Evolutionary conservation across 2,329 filamentous ascomycete genomes (phyloP).

Genomic region (Pseudopithomyces chartarum): DNA sequence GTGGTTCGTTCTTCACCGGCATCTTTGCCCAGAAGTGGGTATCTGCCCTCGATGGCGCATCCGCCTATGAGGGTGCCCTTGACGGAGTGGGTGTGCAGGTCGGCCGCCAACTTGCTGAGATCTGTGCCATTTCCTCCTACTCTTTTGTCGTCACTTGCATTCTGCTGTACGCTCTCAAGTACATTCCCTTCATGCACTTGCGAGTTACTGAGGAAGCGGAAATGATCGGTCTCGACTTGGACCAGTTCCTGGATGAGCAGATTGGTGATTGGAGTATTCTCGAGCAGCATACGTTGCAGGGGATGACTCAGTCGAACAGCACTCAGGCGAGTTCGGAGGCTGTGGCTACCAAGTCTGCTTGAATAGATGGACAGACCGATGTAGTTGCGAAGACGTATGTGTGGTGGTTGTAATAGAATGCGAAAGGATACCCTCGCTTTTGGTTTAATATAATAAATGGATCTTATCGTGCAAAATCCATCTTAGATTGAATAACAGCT

Average conservation of each 20-base stretch:
- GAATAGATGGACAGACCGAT: not conserved
- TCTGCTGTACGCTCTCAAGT: conserved; percentile 59
- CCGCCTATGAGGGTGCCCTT: conserved; percentile 53
- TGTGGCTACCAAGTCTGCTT: not conserved
- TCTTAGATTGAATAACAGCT: too few species aligned
- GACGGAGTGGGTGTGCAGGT: conserved; percentile 62
- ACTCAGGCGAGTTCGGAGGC: not conserved
- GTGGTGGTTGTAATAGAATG: not conserved
- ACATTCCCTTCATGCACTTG: conserved; percentile 59
- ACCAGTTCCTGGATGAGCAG: conserved; percentile 63
- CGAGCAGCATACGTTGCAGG: conserved; percentile 32
- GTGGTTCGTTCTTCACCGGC: conserved; percentile 62
- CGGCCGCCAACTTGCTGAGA: conserved; percentile 61
- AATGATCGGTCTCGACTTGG: conserved; percentile 59
- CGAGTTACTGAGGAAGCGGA: conserved; percentile 61
- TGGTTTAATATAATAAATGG: not conserved
- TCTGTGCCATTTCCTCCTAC: conserved; percentile 59
- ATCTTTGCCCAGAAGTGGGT: conserved; percentile 60
- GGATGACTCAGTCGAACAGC: conserved; percentile 3
- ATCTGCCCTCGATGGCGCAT: conserved; percentile 56
- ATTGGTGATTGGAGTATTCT: conserved; percentile 58
- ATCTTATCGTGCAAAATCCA: too few species aligned
- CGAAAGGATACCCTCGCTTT: not conserved
- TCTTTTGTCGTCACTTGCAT: conserved; percentile 59
- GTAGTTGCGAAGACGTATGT: not conserved